Conservation (phyloP, 495 filamentous ascomycete genomes). For the Trypethelium eluteriae region DNA sequence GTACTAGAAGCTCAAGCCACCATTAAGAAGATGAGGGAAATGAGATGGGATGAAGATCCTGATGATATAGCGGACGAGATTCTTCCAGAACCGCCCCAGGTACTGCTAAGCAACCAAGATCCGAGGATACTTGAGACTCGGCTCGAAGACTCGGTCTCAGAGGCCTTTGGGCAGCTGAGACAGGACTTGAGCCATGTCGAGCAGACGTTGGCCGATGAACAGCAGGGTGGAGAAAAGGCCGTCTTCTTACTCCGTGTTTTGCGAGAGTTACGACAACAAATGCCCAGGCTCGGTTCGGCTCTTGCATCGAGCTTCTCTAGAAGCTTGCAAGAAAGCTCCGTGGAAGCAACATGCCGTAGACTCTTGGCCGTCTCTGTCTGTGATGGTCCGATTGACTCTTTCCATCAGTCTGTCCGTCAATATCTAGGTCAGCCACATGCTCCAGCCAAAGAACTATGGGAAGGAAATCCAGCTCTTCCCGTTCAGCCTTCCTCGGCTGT, state of each 20-base stretch:
- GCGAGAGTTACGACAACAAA: conserved; percentile 61
- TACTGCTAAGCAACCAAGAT: conserved; percentile 64
- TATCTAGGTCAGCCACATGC: conserved; percentile 5
- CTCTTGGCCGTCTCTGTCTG: conserved; percentile 18
- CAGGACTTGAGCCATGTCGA: conserved; percentile 45
- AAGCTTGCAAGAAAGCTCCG: not conserved
- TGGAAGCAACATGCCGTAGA: conserved; percentile 21
- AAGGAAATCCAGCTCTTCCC: conserved; percentile 66
- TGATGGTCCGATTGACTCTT: conserved; percentile 32
- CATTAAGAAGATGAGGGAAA: conserved; percentile 58
- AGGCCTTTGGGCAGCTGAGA: conserved; percentile 55
- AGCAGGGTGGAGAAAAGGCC: conserved; percentile 45
- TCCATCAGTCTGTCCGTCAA: conserved; percentile 34
- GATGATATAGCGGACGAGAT: conserved; percentile 70
- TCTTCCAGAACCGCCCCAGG: conserved; percentile 56
- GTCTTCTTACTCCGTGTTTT: conserved; percentile 68
- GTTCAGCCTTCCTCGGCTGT: conserved; percentile 70
- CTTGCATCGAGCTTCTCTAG: not conserved
- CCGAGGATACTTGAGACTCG: conserved; percentile 54
- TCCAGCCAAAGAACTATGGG: conserved; percentile 53
- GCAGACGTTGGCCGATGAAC: conserved; percentile 28
- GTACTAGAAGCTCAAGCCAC: conserved; percentile 53
- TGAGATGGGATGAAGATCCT: conserved; percentile 69
- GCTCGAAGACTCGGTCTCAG: conserved; percentile 48
- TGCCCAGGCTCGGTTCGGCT: conserved; percentile 41